phyloP scores from a whole-genome alignment of 148 eudicot genomes.

The Beta vulgaris region DNA sequence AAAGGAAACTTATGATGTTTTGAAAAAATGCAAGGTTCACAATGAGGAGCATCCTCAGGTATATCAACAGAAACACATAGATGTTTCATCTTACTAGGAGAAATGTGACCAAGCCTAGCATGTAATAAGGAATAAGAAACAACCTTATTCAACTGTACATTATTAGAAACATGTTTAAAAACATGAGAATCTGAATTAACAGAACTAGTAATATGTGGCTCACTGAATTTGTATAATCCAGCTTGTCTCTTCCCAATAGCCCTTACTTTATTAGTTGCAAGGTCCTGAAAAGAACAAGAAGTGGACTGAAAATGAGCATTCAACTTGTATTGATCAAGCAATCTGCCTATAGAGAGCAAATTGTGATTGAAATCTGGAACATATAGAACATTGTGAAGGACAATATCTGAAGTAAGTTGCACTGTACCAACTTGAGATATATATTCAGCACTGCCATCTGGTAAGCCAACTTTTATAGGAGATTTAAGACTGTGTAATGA shows the following conservation, averaged over 20 bases:
- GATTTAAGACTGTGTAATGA: too few relatives aligned
- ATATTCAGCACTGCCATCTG: not conserved
- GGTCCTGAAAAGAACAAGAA: not conserved
- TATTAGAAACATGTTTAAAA: too few relatives aligned
- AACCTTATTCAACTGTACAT: too few relatives aligned
- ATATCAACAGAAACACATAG: not conserved
- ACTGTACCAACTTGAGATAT: not conserved
- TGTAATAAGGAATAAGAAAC: not conserved
- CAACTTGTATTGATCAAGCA: not conserved
- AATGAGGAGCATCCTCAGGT: not conserved
- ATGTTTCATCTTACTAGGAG: not conserved
- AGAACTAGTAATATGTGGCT: not conserved
- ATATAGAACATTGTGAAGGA: too few relatives aligned
- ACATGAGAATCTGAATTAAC: not conserved
- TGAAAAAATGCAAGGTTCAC: not conserved
- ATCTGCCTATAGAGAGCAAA: not conserved
- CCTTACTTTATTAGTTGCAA: too few relatives aligned
- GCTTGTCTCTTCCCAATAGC: not conserved
- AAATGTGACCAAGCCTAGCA: conserved; percentile 9
- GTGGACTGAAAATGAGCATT: not conserved
- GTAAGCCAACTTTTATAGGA: not conserved
- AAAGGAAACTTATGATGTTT: conserved; percentile 8
- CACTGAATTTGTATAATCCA: not conserved
- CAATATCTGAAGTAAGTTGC: not conserved
- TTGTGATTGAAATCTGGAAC: conserved; percentile 4